Base-by-base conservation (phyloP, 2,329 filamentous ascomycete genomes). In the Cladosporium velox region DNA sequence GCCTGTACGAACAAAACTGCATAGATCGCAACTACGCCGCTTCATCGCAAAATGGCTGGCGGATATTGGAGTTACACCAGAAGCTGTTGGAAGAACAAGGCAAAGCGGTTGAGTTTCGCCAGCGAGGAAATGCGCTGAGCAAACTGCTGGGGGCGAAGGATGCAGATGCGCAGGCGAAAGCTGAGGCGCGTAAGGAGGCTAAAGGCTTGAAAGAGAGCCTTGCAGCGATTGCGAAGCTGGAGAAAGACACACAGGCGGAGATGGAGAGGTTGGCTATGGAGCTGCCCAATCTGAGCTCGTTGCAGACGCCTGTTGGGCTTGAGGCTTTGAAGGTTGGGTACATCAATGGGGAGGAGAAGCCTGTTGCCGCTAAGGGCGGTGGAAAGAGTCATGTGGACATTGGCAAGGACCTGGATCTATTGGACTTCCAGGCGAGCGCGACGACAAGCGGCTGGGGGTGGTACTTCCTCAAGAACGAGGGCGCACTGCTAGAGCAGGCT, bases 391-490 rank as follows among this genome's bases (percentile, higher is more conserved):
- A 77, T 77, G 90, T 95, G 8, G 86, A 94, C 71, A 94, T 99
- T 71, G 95, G 95, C 35, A 84, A 88, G 4, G 87, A 93, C 74
- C 86, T 99, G n/a, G 89, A 90, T 38, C 85, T 99, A n/a, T 83
- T 99, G 61, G 94, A 99, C 80, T 97, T 99, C 75, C 84, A 90
- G 5, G 89, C 86, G 67, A 92, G 93, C 5, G 90, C 90, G 1
- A 88, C 86, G n/a, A 89, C 92, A 1, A 91, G 90, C 3, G 95
- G 95, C 44, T 99, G 94, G 94, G 95, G 95, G 1, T 99, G 93
- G 92, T 99, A 99, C 81, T 98, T 93, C 79, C 87, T 99, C 12
- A 83, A 92, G n/a, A 92, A 94, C 75, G 93, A 96, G 74, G 95
- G 89, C 10, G 93, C 93, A 0, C 87, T 95, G 77, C 86, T 99